Evolutionary conservation across 306 rosid species (phyloP).

Genomic region (Quercus aquifolioides): DNA sequence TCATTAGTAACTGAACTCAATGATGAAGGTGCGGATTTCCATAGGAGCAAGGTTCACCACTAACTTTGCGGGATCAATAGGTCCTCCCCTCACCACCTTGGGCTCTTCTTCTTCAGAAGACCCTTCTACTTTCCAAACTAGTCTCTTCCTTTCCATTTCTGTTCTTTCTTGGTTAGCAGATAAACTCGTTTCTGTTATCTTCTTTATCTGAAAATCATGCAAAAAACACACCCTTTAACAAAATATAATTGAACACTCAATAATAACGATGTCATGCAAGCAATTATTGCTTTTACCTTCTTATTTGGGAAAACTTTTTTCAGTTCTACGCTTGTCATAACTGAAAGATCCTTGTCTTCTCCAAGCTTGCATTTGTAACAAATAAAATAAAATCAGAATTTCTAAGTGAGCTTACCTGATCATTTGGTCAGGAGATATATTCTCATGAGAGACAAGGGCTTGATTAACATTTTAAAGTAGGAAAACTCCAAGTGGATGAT

Average conservation of each 20-base stretch:
- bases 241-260: background rate
- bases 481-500: too few species aligned
- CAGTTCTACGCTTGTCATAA: constrained; percentile 52
- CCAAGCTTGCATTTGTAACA: constrained; percentile 44
- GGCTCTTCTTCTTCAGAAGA: constrained; percentile 30
- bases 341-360: constrained; percentile 60
- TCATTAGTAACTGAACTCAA: background rate
- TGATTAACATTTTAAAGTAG: too few species aligned
- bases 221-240: background rate
- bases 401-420: background rate
- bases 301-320: constrained; percentile 55
- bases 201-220: constrained; percentile 40
- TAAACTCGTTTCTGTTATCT: constrained; percentile 54
- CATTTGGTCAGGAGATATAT: too few species aligned
- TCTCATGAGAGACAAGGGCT: too few species aligned
- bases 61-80: constrained; percentile 56
- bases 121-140: constrained; percentile 66
- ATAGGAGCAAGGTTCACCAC: constrained; percentile 59
- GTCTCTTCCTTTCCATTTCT: constrained; percentile 72
- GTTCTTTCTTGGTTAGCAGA: constrained; percentile 74
- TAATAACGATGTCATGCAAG: background rate
- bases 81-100: constrained; percentile 47
- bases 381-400: background rate
- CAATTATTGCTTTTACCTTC: constrained; percentile 39
- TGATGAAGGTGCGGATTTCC: constrained; percentile 62